Percentiles rank a stretch among this genome's conserved stretches.
Evolutionary conservation across 192 early-diverging fungal species (phyloP).

Genomic region (Coemansia umbellata): DNA sequence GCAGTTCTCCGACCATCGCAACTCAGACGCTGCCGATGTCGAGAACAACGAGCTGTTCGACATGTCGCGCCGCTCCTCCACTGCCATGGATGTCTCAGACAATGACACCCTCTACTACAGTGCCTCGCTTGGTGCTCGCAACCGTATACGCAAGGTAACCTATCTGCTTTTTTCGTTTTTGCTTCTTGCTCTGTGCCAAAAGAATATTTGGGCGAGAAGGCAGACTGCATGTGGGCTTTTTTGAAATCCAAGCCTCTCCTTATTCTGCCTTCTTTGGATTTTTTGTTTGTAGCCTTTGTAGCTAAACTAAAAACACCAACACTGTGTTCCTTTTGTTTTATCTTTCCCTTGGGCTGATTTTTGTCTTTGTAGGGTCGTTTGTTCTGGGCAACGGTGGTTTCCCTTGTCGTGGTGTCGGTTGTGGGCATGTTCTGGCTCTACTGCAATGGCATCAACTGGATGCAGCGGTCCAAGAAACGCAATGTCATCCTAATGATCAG

Average conservation of each 20-base stretch:
- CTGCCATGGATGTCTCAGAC: slow-evolving; percentile 36
- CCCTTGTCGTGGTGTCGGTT: slow-evolving; percentile 37
- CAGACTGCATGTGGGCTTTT: not conserved
- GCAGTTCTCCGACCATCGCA: slow-evolving; percentile 22
- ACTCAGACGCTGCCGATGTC: slow-evolving; percentile 28
- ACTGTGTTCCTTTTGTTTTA: not conserved
- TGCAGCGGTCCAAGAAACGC: slow-evolving; percentile 54
- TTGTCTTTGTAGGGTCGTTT: slow-evolving; percentile 30
- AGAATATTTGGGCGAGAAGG: not conserved
- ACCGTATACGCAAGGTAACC: slow-evolving; percentile 30
- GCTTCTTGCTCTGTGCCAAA: not conserved
- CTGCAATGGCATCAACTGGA: slow-evolving; percentile 45
- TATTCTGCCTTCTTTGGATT: too few relatives aligned
- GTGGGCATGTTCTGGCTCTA: slow-evolving; percentile 48
- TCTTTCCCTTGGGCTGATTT: not conserved
- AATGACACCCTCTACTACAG: slow-evolving; percentile 45
- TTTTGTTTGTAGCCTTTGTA: slow-evolving; percentile 1
- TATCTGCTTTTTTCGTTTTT: not conserved
- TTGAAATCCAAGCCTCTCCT: not conserved
- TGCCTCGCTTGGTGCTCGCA: slow-evolving; percentile 26
- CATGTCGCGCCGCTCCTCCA: slow-evolving; percentile 5
- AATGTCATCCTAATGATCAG: slow-evolving; percentile 93
- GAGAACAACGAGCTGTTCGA: slow-evolving; percentile 49
- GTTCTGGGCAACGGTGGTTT: slow-evolving; percentile 44
- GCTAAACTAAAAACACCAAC: not conserved